Evolutionary conservation across 2,329 filamentous ascomycete species (phyloP), one percentile per base, ranked within the genome.

Genomic region (Colletotrichum spinosum): DNA sequence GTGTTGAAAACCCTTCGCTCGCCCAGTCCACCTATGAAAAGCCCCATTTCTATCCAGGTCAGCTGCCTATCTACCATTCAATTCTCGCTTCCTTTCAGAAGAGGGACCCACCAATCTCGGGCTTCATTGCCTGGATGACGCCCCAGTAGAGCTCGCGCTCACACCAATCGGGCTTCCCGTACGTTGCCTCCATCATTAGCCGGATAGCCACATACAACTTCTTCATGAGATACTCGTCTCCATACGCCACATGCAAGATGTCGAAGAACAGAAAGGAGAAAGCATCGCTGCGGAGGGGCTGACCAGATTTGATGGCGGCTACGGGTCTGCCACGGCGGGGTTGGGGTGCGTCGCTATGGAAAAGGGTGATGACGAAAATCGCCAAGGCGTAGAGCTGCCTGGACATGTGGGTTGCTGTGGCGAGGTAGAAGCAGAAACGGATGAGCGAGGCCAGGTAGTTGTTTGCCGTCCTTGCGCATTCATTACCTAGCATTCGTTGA

Each of bases 191-290:
- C 8, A 25, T 11, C 54, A 38, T 34, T 8, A 13, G 12, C 42
- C 39, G 6, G 0, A 13, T 41, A 38, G 54, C 44, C 2, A 15
- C 34, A 3, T 38, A 48, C 3, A 56, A 8, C 1, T 2, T 37
- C 44, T 11, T n/a, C 34, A 13, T n/a, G 8, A 15, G 38, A 12
- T 12, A n/a, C 6, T 46, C 33, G 1, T 9, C 25, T 17, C 33
- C 11, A 25, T 25, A 25, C 4, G 25, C 25, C 7, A 37, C 15
- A 2, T 9, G 9, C 25, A 25, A 17, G 0, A 50, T 34, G 35
- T 57, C 45, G 37, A 49, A 13, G 6, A 39, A 39, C 44, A 57
- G 55, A 13, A 50, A 49, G 0, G 44, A 57, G 35, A 50, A 15
- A 0, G 34, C 35, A 6, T 57, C 55, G 55, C 15, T 34, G 35